Conservation (phyloP, 805 yeast species). For the Spathaspora passalidarum region DNA sequence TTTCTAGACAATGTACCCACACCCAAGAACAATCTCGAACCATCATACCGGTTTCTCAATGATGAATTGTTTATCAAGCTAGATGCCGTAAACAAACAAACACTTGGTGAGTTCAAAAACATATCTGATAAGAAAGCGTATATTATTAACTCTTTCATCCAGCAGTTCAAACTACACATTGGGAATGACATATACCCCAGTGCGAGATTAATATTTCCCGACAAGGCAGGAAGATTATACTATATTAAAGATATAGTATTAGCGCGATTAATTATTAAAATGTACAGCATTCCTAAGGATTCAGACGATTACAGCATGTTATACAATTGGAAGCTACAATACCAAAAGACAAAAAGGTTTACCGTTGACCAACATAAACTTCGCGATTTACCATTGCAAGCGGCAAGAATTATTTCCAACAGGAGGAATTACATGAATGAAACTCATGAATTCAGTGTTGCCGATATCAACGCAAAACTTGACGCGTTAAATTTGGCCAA, state of each 20-base stretch:
- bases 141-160: conserved; percentile 27
- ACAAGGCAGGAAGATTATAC: conserved; percentile 60
- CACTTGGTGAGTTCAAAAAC: conserved; percentile 20
- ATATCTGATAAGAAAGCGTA: conserved; percentile 23
- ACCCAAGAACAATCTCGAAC: conserved; percentile 39
- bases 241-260: conserved; percentile 62
- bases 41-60: conserved; percentile 40
- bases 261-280: conserved; percentile 44
- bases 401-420: conserved; percentile 47
- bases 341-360: conserved; percentile 27
- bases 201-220: conserved; percentile 58
- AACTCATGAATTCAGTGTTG: conserved; percentile 18
- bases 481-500: conserved; percentile 25
- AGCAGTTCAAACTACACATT: conserved; percentile 32
- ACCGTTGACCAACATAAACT: conserved; percentile 44
- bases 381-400: conserved; percentile 45
- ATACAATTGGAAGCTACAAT: conserved; percentile 34
- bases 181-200: conserved; percentile 62
- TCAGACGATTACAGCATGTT: conserved; percentile 55
- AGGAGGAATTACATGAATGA: conserved; percentile 46
- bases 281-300: conserved; percentile 56
- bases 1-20: conserved; percentile 14
- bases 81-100: conserved; percentile 26
- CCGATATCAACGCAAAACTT: conserved; percentile 26
- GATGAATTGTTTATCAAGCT: conserved; percentile 41